phyloP scores from a whole-genome alignment of 139 green algal species.

The Haematococcus lacustris region DNA sequence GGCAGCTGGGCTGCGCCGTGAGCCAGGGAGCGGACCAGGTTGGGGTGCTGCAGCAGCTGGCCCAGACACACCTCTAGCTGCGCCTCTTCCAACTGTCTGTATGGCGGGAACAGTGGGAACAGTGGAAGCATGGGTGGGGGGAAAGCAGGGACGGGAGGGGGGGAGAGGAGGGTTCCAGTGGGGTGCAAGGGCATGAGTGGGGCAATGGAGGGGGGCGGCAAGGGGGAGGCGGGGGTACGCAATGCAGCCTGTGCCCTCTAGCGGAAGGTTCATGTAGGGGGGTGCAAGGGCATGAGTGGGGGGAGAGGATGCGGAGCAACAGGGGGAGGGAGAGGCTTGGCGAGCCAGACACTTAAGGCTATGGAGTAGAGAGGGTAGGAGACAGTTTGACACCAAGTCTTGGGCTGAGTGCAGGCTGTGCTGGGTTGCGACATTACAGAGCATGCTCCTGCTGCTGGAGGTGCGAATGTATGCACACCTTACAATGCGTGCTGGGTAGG shows the following conservation, averaged over 20 bases:
- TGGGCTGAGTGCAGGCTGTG: background rate
- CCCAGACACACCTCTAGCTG: conserved; percentile 16
- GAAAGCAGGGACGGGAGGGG: background rate
- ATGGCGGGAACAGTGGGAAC: too few species aligned
- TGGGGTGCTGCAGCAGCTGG: conserved; percentile 15
- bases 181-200: too few species aligned
- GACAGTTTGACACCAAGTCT: background rate
- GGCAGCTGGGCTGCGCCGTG: conserved; percentile 13
- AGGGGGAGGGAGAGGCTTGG: background rate
- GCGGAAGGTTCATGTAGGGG: too few species aligned
- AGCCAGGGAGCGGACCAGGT: conserved; percentile 19
- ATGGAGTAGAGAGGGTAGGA: background rate
- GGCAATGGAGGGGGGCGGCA: too few species aligned
- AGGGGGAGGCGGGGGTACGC: too few species aligned
- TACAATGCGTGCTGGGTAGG: background rate
- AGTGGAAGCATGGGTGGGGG: too few species aligned
- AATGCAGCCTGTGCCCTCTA: too few species aligned
- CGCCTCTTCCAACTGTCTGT: background rate
- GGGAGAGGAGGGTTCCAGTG: background rate
- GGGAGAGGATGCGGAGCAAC: background rate
- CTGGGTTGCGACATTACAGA: background rate
- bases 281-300: background rate
- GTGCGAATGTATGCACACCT: background rate
- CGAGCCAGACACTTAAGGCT: background rate
- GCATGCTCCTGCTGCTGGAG: background rate